Evolutionary conservation across 2,329 filamentous ascomycete species (phyloP), one percentile per base, ranked within the genome.

Genomic region (Pseudopyrenochaeta lycopersici): DNA sequence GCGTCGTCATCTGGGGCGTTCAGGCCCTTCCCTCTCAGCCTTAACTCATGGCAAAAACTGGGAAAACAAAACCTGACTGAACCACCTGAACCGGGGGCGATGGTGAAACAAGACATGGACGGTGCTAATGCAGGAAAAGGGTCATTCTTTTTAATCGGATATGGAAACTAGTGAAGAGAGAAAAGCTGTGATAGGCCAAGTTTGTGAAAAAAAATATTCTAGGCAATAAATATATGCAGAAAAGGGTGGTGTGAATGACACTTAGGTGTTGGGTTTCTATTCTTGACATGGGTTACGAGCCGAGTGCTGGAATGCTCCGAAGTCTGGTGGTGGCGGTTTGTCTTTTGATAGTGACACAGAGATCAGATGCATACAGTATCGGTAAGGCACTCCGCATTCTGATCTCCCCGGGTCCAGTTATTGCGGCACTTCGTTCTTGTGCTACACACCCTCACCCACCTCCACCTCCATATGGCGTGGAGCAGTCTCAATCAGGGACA

Each of bases 381-480:
- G 46, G 36, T 41, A 49, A 49, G 27, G 46, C 38, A 49, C 46
- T 48, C 27, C 27, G 17, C 40, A 38, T 7, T 27, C 18, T 6
- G 39, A 29, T 29, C 39, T n/a, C 18, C 23, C 15, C n/a, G n/a
- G n/a, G n/a, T n/a, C n/a, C n/a, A n/a, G 43, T 21, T 38, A 17
- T 30, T 46, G 44, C 38, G 45, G 32, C 45, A 47, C 45, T 17
- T 31, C 38, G 46, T 40, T 49, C 7, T 41, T 41, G 46, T 49
- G 46, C 29, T 35, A 40, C 46, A 27, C 10, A 33, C 20, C 7
- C 31, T 12, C 20, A 35, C 31, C 4, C 29, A 12, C 14, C n/a
- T n/a, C n/a, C n/a, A n/a, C n/a, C n/a, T n/a, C n/a, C n/a, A n/a
- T n/a, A n/a, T n/a, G n/a, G n/a, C n/a, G n/a, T n/a, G n/a, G n/a